Conservation (phyloP, 345 rosid genomes). For the Hypericum perforatum region DNA sequence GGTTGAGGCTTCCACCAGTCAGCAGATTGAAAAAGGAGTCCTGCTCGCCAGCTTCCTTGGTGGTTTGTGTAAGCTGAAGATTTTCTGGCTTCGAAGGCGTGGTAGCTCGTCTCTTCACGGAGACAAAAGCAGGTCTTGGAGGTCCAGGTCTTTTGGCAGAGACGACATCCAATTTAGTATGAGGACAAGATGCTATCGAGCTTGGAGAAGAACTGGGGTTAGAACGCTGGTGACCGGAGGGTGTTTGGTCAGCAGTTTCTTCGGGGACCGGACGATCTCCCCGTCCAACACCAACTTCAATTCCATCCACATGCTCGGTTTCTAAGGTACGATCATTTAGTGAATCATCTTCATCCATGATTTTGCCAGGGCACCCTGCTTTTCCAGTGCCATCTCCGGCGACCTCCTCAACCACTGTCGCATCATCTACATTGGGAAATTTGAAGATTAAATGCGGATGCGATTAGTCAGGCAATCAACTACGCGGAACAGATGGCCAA, state of each 20-base stretch:
- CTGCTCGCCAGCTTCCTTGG: no score
- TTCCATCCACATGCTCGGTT: constrained; percentile 4
- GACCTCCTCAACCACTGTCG: constrained; percentile 15
- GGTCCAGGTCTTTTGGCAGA: no score
- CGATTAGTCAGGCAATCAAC: background rate
- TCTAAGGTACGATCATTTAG: constrained; percentile 7
- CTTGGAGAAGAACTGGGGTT: no score
- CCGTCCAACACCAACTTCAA: constrained; percentile 14
- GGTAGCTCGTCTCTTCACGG: no score
- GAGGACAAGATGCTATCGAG: no score
- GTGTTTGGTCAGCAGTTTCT: constrained; percentile 5
- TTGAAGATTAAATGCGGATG: background rate
- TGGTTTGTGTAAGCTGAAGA: no score
- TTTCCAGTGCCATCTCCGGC: constrained; percentile 4
- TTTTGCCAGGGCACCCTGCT: constrained; percentile 14
- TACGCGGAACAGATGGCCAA: no score
- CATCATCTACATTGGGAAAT: constrained; percentile 12
- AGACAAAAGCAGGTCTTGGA: no score
- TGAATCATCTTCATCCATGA: constrained; percentile 6
- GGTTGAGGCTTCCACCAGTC: no score
- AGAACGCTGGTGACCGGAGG: background rate
- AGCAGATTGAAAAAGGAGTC: no score
- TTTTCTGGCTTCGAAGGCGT: no score
- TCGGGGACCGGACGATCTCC: constrained; percentile 11
- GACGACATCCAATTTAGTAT: no score